These are phyloP conservation scores for Acorus gramineus DNA, from an alignment of 106 monocot genomes.

Conservation along the genomic window DNA sequence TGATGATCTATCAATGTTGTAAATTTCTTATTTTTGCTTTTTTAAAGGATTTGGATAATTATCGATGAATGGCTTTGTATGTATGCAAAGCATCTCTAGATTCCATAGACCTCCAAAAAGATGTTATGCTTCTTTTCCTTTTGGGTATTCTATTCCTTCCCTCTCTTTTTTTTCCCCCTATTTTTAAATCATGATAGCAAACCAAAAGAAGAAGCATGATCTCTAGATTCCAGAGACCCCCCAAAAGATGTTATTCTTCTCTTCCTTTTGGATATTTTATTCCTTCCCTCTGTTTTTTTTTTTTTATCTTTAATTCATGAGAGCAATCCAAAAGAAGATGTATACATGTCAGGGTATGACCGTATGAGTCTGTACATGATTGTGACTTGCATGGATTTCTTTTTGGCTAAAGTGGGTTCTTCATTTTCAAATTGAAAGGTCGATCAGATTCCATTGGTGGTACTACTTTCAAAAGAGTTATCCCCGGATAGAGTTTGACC, in stretches of 20 bases:
- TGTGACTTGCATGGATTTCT: background rate
- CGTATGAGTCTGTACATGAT: background rate
- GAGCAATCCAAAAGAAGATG: conserved; percentile 10
- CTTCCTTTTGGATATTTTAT: conserved; percentile 1
- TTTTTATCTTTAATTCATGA: conserved; percentile 9
- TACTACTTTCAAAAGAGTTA: background rate
- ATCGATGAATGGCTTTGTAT: conserved; percentile 28
- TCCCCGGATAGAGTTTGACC: background rate
- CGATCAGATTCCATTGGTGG: conserved; percentile 15
- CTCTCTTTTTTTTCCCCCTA: background rate
- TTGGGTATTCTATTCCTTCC: background rate
- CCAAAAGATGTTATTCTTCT: background rate
- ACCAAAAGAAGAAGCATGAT: conserved; percentile 16
- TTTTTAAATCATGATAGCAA: conserved; percentile 12
- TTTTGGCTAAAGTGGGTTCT: conserved; percentile 12
- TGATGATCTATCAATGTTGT: too few relatives aligned
- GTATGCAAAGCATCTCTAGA: conserved; percentile 38
- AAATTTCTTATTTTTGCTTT: too few relatives aligned
- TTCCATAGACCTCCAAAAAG: conserved; percentile 8
- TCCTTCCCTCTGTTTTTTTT: background rate
- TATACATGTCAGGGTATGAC: conserved; percentile 1
- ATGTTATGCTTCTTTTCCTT: background rate
- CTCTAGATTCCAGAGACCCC: conserved; percentile 18
- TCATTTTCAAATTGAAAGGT: conserved; percentile 4
- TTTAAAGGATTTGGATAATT: too few relatives aligned